Evolutionary conservation across 73 alveolate species (phyloP), one percentile per base, ranked within the genome.

Genomic region (Symbiodinium natans): DNA sequence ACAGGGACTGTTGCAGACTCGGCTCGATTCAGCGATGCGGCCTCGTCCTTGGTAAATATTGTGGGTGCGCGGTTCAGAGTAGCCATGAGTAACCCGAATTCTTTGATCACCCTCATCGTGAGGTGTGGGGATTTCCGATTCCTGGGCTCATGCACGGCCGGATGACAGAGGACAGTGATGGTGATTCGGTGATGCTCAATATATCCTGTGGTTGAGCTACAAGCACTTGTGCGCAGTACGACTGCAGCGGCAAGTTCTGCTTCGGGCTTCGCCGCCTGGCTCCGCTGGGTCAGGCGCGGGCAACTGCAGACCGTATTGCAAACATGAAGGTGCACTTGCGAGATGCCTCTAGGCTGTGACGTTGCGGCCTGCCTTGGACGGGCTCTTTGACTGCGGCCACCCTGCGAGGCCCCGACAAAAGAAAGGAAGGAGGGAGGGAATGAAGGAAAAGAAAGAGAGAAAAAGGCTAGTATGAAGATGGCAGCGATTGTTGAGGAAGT

Each of bases 221-320:
- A n/a, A 19, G 48, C 73, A 9, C 31, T 3, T 25, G 85, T 77
- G 59, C 59, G 80, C 95, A 88, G 88, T 80, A 90, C 87, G 96
- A 90, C 39, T 90, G 96, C 96, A 90, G 96, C 48, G 96, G 96
- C 87, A 13, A 34, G 41, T 90, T 90, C 52, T 90, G 96, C 96
- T 90, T 39, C 29, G 87, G 96, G 75, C 87, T 40, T 31, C n/a
- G 88, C 13, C 96, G 96, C 9, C 29, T 42, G 48, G 82, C 93
- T n/a, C 40, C 48, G 15, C 40, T 48, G 33, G 33, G 71, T 19
- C 52, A 41, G 74, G 92, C 29, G 31, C 7, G 8, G 34, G 10
- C 5, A 5, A n/a, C 10, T 63, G 10, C 29, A 10, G 82, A 63
- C 82, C 39, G 31, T 63, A 17, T n/a, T 25, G n/a, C n/a, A n/a